Evolutionary conservation across 305 asterid species (phyloP).

Genomic region (Fraxinus xanthoxyloides): DNA sequence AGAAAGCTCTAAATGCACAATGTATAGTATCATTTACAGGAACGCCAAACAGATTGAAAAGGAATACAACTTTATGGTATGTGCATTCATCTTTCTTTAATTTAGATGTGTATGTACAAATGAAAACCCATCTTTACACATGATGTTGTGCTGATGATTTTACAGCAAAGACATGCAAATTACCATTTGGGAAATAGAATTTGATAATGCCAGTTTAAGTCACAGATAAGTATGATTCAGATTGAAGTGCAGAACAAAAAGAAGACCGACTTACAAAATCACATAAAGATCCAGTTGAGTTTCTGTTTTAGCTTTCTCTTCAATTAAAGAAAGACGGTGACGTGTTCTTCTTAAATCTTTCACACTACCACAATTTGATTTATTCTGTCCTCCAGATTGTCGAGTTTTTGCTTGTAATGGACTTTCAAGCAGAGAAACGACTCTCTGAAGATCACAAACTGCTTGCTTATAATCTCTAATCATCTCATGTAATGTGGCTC

Average conservation of each 20-base stretch:
- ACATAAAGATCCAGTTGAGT: slow-evolving; percentile 67
- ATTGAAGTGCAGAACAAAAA: background rate
- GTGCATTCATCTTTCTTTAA: background rate
- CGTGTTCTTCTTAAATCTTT: slow-evolving; percentile 69
- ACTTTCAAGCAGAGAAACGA: slow-evolving; percentile 63
- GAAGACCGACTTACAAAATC: slow-evolving; percentile 64
- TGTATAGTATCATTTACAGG: slow-evolving; percentile 4
- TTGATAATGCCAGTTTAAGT: background rate
- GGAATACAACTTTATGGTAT: background rate
- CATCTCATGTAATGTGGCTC: slow-evolving; percentile 84
- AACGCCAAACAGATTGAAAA: background rate
- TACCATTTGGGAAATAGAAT: background rate
- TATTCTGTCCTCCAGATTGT: slow-evolving; percentile 34
- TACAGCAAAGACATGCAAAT: background rate
- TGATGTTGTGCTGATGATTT: background rate
- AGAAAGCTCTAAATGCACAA: background rate
- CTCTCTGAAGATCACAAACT: slow-evolving; percentile 57
- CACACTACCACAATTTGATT: slow-evolving; percentile 50
- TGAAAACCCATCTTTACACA: background rate
- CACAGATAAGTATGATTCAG: background rate
- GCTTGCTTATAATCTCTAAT: slow-evolving; percentile 90
- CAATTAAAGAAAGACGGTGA: slow-evolving; percentile 53
- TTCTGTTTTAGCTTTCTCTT: slow-evolving; percentile 65
- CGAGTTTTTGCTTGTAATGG: slow-evolving; percentile 45
- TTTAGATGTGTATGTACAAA: background rate